Evolutionary conservation across 1,284 basidiomycete genomes (phyloP).

Genomic region (Moesziomyces globuligerus): DNA sequence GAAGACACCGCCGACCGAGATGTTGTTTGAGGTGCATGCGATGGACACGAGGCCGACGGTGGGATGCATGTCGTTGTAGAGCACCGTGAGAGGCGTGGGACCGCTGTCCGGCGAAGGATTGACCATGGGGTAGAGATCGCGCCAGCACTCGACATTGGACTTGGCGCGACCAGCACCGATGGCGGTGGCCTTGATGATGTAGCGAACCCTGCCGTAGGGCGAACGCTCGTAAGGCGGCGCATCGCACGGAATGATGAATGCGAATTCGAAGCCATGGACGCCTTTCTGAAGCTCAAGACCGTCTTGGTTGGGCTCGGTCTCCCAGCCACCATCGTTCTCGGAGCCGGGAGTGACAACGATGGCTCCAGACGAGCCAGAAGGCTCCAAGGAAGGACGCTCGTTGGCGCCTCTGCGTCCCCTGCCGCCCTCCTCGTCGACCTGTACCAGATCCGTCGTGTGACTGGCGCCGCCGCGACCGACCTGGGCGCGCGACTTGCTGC

Average conservation of each 20-base stretch:
- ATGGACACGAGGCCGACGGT: constrained; percentile 65
- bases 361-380: constrained; percentile 14
- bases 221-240: constrained; percentile 65
- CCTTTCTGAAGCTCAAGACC: constrained; percentile 63
- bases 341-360: constrained; percentile 38
- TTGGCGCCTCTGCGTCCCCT: constrained; percentile 26
- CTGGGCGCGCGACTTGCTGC: constrained; percentile 39
- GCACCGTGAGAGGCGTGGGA: constrained; percentile 62
- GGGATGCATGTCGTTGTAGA: constrained; percentile 66
- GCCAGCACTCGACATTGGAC: constrained; percentile 62
- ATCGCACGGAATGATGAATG: constrained; percentile 65
- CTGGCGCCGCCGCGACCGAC: constrained; percentile 10
- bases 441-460: constrained; percentile 33
- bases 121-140: constrained; percentile 66
- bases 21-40: constrained; percentile 66
- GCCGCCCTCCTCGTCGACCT: constrained; percentile 45
- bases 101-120: constrained; percentile 64
- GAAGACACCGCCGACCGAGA: constrained; percentile 66
- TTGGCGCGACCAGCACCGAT: constrained; percentile 63
- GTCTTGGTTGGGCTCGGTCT: constrained; percentile 38
- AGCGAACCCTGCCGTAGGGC: constrained; percentile 63
- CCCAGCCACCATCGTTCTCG: constrained; percentile 29
- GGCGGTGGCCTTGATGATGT: constrained; percentile 65
- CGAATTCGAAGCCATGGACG: constrained; percentile 67
- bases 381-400: constrained; percentile 19